Base-by-base conservation (phyloP, 2,329 filamentous ascomycete genomes). In the Xylaria sp. region DNA sequence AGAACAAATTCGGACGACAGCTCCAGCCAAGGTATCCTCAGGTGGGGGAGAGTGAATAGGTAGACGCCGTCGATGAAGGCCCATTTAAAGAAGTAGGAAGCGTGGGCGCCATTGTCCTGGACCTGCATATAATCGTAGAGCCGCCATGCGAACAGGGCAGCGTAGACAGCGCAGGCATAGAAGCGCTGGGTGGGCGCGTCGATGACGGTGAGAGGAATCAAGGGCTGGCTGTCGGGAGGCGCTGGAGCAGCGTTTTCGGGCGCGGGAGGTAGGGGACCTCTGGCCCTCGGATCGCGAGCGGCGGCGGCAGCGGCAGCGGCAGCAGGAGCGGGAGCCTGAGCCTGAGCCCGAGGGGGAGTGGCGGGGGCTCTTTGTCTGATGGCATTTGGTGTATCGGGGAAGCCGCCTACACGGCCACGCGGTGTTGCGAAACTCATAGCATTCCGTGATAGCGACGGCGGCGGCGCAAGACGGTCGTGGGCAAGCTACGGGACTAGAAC, bases 1-100 rank as follows among this genome's bases (percentile, higher is more conserved):
- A 91, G 86, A 62, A 93, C 91, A 0, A 90, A 90, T 41, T 88
- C 86, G 76, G 93, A 92, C 50, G 93, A 93, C 83, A 95, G 93
- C 83, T 98, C 94, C 66, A 99, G 85, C 97, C 96, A 99, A 66
- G 96, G 96, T 86, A 99, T 97, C 78, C 93, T 89, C 74, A 99
- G 80, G 72, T 92, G 88, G 20, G 97, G 95, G 62, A 99, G 82
- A 8, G 92, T 92, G 78, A 97, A 97, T 70, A 98, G 84, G 79
- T 94, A 97, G 28, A 91, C 81, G 68, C 92, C 91, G 81, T 99
- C 96, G 70, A 99, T 88, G 66, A 90, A 85, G 70, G 93, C 87
- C 96, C 96, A 99, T 86, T 98, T 99, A 76, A 97, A 83, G 77
- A 97, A 97, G 57, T 95, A 86, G 87, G 90, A 92, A 69, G 96